Percentiles rank a stretch among this genome's conserved stretches.
Evolutionary conservation across 1,284 basidiomycete genomes (phyloP).

Genomic region (Volvariella volvacea): DNA sequence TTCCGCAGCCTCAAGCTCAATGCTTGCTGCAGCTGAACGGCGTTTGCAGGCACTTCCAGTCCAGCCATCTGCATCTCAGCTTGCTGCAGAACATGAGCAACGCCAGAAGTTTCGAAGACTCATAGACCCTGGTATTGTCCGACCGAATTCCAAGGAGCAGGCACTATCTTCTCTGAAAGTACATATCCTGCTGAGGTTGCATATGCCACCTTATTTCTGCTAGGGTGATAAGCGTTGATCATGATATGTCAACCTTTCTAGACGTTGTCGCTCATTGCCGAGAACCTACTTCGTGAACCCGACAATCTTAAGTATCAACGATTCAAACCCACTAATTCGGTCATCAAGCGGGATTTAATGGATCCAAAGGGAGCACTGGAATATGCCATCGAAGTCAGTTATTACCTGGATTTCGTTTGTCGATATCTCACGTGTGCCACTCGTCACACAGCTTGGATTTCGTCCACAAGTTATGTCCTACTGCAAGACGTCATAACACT

Average conservation of each 20-base stretch:
- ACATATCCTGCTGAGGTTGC: slow-evolving; percentile 20
- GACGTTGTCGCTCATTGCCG: slow-evolving; percentile 63
- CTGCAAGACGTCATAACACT: too few species aligned
- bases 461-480: slow-evolving; percentile 45
- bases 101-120: slow-evolving; percentile 67
- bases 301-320: slow-evolving; percentile 61
- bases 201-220: neutral
- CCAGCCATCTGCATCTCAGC: slow-evolving; percentile 29
- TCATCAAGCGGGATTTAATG: slow-evolving; percentile 54
- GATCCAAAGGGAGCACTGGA: slow-evolving; percentile 66
- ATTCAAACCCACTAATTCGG: slow-evolving; percentile 68
- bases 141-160: slow-evolving; percentile 59
- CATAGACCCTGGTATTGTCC: slow-evolving; percentile 67
- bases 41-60: slow-evolving; percentile 22
- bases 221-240: too few species aligned
- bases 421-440: slow-evolving; percentile 7
- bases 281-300: slow-evolving; percentile 66
- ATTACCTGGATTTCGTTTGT: too few species aligned
- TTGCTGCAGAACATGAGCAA: slow-evolving; percentile 52
- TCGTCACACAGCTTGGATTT: slow-evolving; percentile 67
- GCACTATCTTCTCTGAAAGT: slow-evolving; percentile 60
- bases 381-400: slow-evolving; percentile 63
- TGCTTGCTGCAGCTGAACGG: slow-evolving; percentile 43
- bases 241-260: slow-evolving; percentile 20
- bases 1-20: slow-evolving; percentile 3